These are phyloP conservation scores for Bocquillonia castaneifolia DNA, from an alignment of 441 rosid genomes.

Conservation along the genomic window DNA sequence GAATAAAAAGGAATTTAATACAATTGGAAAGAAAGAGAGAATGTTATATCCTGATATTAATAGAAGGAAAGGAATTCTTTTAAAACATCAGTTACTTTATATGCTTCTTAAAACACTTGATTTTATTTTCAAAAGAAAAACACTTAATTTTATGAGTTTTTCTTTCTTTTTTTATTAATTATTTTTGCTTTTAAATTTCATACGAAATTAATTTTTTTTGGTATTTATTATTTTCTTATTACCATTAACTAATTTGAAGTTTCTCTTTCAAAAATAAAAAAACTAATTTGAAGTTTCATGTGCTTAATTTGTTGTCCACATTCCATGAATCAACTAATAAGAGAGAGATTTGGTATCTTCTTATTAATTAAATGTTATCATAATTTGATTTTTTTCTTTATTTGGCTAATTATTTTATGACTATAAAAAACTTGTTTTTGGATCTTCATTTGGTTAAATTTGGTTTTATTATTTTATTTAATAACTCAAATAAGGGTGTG, in stretches of 20 bases:
- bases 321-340: not conserved
- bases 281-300: not conserved
- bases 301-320: slow-evolving; percentile 2
- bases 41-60: not conserved
- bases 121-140: not conserved
- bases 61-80: not conserved
- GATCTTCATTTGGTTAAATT: not conserved
- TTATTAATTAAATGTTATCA: too few relatives aligned
- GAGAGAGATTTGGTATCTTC: too few relatives aligned
- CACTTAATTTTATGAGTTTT: not conserved
- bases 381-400: not conserved
- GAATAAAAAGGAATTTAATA: not conserved
- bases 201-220: too few relatives aligned
- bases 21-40: not conserved
- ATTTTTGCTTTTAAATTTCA: too few relatives aligned
- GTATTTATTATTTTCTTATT: not conserved
- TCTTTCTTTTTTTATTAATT: too few relatives aligned
- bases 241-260: not conserved
- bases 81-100: slow-evolving; percentile 6
- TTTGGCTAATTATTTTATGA: not conserved
- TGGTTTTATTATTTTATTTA: too few relatives aligned
- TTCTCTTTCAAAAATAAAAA: too few relatives aligned
- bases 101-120: not conserved
- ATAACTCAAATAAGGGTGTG: too few relatives aligned
- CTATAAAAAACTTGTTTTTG: not conserved